Base-by-base conservation (phyloP, 2,329 filamentous ascomycete genomes). In the Penicillium sp. region DNA sequence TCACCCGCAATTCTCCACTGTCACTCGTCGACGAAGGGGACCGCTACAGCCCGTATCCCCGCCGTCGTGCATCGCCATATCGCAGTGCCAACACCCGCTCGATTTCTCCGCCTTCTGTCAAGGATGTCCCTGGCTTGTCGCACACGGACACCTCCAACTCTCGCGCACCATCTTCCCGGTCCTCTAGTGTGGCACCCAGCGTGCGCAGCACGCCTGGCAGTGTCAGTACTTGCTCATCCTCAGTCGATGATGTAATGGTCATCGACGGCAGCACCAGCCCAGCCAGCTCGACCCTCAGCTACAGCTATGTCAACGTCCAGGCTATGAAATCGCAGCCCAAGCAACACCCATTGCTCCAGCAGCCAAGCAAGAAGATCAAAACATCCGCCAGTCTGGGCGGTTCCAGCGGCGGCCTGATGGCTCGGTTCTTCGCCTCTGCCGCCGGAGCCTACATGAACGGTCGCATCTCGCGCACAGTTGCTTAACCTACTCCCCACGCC, bases 171-270 rank as follows among this genome's bases (percentile, higher is more conserved):
- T 60, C 58, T 12, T 77, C 75, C 28, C 71, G 74, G 28, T 75
- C 75, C 1, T 77, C 75, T 21, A 78, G 75, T 49, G 55, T 73
- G 12, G 71, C 75, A 6, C 72, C 75, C 18, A 77, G 74, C 58
- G 73, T 70, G 14, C 70, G 74, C 16, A 74, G 73, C 38, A 78
- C 75, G 1, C 75, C 75, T 0, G 71, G 72, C 38, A 77, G 71
- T 55, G 66, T 76, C 47, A 73, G 71, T 62, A 71, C 71, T 2
- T 68, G 67, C 59, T 74, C 70, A 0, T 71, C 70, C 21, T 63
- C 63, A 7, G 63, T 64, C 28, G 69, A 72, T 18, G 69, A 71
- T 7, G 59, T 76, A 6, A 61, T 71, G 42, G 65, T 75, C 16
- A 65, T 66, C 12, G 73, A 76, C 26, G 53, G 57, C 11, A 63